A percentile compares a stretch with the other conserved stretches of the same genome.
These are phyloP conservation scores for Sungouiozyma intestinalis DNA, from an alignment of 805 yeast species.

Conservation along the genomic window DNA sequence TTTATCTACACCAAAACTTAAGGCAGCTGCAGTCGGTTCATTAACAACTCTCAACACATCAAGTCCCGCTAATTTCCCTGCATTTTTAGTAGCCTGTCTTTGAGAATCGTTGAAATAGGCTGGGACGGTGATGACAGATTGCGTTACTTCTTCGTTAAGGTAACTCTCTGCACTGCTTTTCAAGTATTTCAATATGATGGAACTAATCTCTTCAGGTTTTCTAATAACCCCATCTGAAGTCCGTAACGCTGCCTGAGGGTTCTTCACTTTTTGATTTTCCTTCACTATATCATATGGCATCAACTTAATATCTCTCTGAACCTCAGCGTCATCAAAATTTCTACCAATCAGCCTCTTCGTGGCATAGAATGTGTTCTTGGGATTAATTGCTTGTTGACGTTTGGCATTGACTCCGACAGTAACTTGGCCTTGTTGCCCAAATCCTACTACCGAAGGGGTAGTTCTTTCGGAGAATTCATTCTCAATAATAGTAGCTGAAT, in stretches of 20 bases:
- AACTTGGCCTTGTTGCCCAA: constrained; percentile 26
- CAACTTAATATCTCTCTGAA: constrained; percentile 52
- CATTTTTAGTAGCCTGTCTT: constrained; percentile 74
- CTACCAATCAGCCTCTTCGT: constrained; percentile 77
- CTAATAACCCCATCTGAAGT: constrained; percentile 32
- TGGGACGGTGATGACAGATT: constrained; percentile 78
- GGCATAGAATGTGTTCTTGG: constrained; percentile 70
- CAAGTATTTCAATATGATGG: constrained; percentile 54
- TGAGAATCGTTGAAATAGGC: constrained; percentile 78
- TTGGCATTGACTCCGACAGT: constrained; percentile 64
- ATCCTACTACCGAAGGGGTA: constrained; percentile 71
- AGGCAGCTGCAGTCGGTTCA: constrained; percentile 82
- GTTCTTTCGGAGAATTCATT: constrained; percentile 68
- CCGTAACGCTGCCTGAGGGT: constrained; percentile 57
- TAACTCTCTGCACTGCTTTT: constrained; percentile 53
- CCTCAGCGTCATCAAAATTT: constrained; percentile 55
- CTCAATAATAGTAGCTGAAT: constrained; percentile 60
- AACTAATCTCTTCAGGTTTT: constrained; percentile 67
- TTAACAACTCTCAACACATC: constrained; percentile 67
- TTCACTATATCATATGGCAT: constrained; percentile 52
- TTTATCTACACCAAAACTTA: constrained; percentile 66
- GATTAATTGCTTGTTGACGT: constrained; percentile 66
- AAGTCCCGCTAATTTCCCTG: constrained; percentile 67
- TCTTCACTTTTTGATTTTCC: constrained; percentile 20
- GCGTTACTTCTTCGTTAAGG: constrained; percentile 41